Conservation (phyloP, 202 grass and related monocot genomes). For the Hordeum pubiflorum region DNA sequence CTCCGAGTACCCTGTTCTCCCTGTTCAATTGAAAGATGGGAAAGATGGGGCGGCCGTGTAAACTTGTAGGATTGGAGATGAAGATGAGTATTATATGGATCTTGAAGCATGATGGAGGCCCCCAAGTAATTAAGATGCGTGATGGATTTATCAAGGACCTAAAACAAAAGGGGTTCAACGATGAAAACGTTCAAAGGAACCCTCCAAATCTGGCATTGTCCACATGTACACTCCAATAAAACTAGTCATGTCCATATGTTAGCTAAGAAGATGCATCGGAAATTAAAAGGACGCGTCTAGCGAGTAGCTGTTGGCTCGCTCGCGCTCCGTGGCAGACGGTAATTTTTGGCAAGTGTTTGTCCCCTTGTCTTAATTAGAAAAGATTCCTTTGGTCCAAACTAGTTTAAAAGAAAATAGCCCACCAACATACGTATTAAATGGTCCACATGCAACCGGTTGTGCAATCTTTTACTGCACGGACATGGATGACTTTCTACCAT, state of each 20-base stretch:
- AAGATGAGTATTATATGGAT: neutral
- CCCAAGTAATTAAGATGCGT: neutral
- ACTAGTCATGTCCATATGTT: neutral
- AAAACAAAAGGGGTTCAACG: neutral
- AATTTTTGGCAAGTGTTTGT: no score
- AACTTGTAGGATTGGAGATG: neutral
- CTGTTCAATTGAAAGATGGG: slow-evolving; percentile 26
- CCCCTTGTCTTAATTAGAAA: no score
- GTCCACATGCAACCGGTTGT: no score
- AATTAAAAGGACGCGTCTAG: no score
- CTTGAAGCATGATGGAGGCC: neutral
- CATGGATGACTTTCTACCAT: no score
- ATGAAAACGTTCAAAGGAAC: neutral
- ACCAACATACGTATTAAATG: no score
- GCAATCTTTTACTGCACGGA: no score
- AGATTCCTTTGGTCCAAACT: no score
- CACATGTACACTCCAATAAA: neutral
- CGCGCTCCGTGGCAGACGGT: no score
- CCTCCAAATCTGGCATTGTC: neutral
- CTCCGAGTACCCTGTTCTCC: slow-evolving; percentile 21
- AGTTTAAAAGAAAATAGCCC: no score
- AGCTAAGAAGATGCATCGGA: no score
- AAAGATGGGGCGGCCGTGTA: slow-evolving; percentile 12
- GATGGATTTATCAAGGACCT: neutral
- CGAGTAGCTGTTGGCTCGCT: no score